Evolutionary conservation across 2,329 filamentous ascomycete genomes (phyloP).

Genomic region (Geosmithia flava): DNA sequence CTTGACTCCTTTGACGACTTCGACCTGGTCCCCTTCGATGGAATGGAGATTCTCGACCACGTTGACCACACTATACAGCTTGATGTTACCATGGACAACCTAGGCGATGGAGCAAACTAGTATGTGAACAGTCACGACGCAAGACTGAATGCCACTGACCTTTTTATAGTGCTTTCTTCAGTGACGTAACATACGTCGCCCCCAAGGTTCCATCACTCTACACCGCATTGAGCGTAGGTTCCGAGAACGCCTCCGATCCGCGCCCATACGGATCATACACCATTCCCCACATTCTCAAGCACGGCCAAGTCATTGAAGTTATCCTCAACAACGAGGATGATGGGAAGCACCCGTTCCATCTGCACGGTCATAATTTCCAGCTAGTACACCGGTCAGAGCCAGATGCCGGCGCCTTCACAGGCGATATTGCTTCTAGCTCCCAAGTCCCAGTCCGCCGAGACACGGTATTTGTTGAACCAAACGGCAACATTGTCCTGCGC

Average conservation of each 20-base stretch:
- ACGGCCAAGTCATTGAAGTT: slow-evolving; percentile 58
- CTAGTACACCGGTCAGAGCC: slow-evolving; percentile 47
- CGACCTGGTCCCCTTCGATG: slow-evolving; percentile 56
- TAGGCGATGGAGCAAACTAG: slow-evolving; percentile 46
- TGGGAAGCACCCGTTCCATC: slow-evolving; percentile 62
- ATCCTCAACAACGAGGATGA: slow-evolving; percentile 66
- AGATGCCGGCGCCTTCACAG: slow-evolving; percentile 42
- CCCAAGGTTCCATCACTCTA: slow-evolving; percentile 75
- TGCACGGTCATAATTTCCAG: slow-evolving; percentile 71
- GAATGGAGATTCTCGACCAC: slow-evolving; percentile 42
- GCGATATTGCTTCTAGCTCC: slow-evolving; percentile 28
- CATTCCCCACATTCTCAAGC: slow-evolving; percentile 54
- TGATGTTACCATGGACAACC: slow-evolving; percentile 48
- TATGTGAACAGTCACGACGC: background rate
- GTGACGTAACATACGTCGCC: slow-evolving; percentile 61
- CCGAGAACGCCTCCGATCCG: slow-evolving; percentile 42
- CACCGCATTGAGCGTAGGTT: slow-evolving; percentile 53
- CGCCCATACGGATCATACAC: slow-evolving; percentile 54
- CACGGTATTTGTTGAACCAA: slow-evolving; percentile 50
- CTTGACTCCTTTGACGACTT: slow-evolving; percentile 66
- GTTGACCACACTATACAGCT: slow-evolving; percentile 54
- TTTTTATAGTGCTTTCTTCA: slow-evolving; percentile 43
- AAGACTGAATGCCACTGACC: background rate
- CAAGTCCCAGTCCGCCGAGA: slow-evolving; percentile 54
- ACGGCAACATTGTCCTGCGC: slow-evolving; percentile 57